Evolutionary conservation across 768 basidiomycete species (phyloP).

Genomic region (Tephrocybe sp.): DNA sequence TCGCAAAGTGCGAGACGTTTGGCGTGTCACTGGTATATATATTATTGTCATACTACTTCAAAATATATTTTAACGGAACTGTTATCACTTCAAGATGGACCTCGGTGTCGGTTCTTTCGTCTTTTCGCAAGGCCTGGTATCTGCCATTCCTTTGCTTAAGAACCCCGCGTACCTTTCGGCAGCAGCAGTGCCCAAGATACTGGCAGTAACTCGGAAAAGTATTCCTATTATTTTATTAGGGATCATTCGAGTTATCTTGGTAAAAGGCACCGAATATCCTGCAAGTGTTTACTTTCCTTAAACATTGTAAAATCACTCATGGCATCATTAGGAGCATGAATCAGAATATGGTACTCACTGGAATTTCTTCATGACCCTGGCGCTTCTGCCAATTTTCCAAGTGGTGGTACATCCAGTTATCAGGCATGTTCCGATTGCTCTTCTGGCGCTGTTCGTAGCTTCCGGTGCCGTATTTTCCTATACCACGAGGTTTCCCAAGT

Average conservation of each 20-base stretch:
- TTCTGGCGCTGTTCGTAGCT: slow-evolving; percentile 61
- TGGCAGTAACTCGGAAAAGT: slow-evolving; percentile 49
- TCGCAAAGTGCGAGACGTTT: slow-evolving; percentile 93
- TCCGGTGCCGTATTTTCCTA: slow-evolving; percentile 33
- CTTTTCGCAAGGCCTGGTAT: slow-evolving; percentile 91
- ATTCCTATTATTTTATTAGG: slow-evolving; percentile 73
- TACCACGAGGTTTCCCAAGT: not conserved
- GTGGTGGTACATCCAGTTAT: slow-evolving; percentile 69
- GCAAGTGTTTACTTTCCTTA: slow-evolving; percentile 35
- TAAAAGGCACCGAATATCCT: slow-evolving; percentile 94
- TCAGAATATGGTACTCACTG: slow-evolving; percentile 97
- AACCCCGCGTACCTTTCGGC: slow-evolving; percentile 50
- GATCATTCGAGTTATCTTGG: slow-evolving; percentile 71
- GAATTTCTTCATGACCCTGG: slow-evolving; percentile 98
- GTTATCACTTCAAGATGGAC: slow-evolving; percentile 73
- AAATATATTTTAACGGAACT: slow-evolving; percentile 8
- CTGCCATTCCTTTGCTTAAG: slow-evolving; percentile 78
- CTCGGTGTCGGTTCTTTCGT: slow-evolving; percentile 96
- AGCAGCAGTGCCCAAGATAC: slow-evolving; percentile 50
- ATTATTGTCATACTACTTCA: not conserved
- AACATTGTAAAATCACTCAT: not conserved
- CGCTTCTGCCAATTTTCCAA: slow-evolving; percentile 72
- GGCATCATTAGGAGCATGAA: slow-evolving; percentile 71
- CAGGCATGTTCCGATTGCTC: slow-evolving; percentile 48
- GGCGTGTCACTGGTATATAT: slow-evolving; percentile 85